Conservation (phyloP, 2,329 filamentous ascomycete species). For the Nectriaceae sp. region DNA sequence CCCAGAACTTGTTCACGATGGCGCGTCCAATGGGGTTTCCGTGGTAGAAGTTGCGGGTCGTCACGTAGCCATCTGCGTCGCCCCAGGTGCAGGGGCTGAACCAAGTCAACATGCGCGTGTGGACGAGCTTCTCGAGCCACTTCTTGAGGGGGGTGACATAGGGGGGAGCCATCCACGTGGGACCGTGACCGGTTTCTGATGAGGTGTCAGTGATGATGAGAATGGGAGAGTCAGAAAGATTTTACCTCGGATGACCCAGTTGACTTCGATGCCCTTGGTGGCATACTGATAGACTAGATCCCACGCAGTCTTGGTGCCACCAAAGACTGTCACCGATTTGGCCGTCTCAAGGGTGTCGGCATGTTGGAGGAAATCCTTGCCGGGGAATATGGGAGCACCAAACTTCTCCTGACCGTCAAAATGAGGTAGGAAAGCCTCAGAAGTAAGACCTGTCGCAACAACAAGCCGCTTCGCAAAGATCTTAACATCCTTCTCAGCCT, state of each 20-base stretch:
- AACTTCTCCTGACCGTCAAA: slow-evolving; percentile 50
- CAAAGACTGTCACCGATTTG: slow-evolving; percentile 57
- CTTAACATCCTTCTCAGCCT: slow-evolving; percentile 19
- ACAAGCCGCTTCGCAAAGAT: slow-evolving; percentile 50
- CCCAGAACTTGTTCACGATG: slow-evolving; percentile 53
- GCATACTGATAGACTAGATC: slow-evolving; percentile 66
- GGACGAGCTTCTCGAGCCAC: slow-evolving; percentile 59
- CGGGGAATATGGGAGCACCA: slow-evolving; percentile 50
- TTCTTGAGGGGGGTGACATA: slow-evolving; percentile 64
- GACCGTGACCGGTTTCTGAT: slow-evolving; percentile 49
- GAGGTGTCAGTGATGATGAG: slow-evolving; percentile 15
- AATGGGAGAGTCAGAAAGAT: not conserved
- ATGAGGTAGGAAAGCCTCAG: slow-evolving; percentile 45
- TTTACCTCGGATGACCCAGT: slow-evolving; percentile 60
- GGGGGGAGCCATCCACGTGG: slow-evolving; percentile 55
- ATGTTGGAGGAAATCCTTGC: slow-evolving; percentile 46
- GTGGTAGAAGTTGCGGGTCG: slow-evolving; percentile 51
- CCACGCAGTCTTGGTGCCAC: slow-evolving; percentile 65
- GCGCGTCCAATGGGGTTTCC: slow-evolving; percentile 50
- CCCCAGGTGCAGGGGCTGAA: slow-evolving; percentile 69
- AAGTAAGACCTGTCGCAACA: slow-evolving; percentile 57
- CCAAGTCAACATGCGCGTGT: slow-evolving; percentile 61
- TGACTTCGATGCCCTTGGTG: slow-evolving; percentile 53
- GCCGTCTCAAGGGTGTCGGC: slow-evolving; percentile 41
- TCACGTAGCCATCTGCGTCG: slow-evolving; percentile 52